Percentiles rank a stretch among this genome's conserved stretches.
These are phyloP conservation scores for Pythium scleroteichum DNA, from an alignment of 352 stramenopile genomes.

Conservation along the genomic window DNA sequence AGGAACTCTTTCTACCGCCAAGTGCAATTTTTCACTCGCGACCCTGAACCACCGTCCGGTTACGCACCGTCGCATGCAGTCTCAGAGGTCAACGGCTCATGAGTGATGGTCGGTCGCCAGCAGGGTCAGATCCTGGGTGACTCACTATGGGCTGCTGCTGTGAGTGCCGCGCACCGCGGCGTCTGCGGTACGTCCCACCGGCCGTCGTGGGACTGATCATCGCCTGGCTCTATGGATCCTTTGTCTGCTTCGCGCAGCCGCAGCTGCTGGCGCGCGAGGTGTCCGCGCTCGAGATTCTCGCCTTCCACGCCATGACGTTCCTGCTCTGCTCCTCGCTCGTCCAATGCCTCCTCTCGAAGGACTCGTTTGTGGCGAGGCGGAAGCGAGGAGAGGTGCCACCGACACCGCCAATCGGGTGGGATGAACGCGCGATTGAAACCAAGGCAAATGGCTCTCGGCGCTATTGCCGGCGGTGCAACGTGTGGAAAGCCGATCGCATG, in stretches of 20 bases:
- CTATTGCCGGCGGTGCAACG: constrained; percentile 76
- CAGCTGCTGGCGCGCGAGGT: constrained; percentile 37
- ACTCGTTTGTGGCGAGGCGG: constrained; percentile 53
- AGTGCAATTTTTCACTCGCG: constrained; percentile 28
- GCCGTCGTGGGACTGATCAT: constrained; percentile 53
- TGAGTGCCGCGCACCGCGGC: constrained; percentile 48
- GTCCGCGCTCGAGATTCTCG: constrained; percentile 35
- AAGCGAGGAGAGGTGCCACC: constrained; percentile 25
- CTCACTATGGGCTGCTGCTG: constrained; percentile 63
- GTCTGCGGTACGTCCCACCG: constrained; percentile 61
- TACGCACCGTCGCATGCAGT: constrained; percentile 6
- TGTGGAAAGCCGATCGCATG: constrained; percentile 73
- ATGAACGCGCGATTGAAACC: constrained; percentile 40
- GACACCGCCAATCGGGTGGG: not conserved
- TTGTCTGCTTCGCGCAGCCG: constrained; percentile 54
- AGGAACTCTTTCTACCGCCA: constrained; percentile 24
- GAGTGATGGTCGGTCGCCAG: constrained; percentile 24
- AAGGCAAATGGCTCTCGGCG: constrained; percentile 73
- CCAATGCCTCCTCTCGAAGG: constrained; percentile 52
- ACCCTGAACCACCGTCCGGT: constrained; percentile 17
- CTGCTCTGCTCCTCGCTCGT: constrained; percentile 61
- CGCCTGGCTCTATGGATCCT: constrained; percentile 63
- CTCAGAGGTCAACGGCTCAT: constrained; percentile 8
- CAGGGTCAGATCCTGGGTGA: not conserved
- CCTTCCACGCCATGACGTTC: constrained; percentile 57